Percentiles rank a stretch among this genome's conserved stretches.
Conservation (phyloP, 306 rosid genomes). For the Echinosophora koreensis region DNA sequence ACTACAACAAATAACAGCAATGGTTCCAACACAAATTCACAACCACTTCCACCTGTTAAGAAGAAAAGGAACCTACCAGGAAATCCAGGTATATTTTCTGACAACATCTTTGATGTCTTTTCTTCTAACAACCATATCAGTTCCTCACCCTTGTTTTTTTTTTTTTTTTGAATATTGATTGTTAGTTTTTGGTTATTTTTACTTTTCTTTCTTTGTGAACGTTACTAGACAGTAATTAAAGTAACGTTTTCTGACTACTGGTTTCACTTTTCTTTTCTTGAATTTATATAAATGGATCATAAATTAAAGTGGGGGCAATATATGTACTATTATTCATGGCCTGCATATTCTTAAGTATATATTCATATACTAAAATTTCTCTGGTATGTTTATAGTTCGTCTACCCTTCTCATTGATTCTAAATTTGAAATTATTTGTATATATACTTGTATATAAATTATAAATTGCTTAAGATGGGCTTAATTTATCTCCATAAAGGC, state of each 20-base stretch:
- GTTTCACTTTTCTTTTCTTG: neutral
- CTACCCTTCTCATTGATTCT: slow-evolving; percentile 1
- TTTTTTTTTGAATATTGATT: neutral
- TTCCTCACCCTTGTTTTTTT: neutral
- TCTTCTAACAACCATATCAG: neutral
- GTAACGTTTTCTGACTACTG: neutral
- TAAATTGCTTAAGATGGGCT: no score
- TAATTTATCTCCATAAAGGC: no score
- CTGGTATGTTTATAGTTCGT: neutral
- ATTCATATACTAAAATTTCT: neutral
- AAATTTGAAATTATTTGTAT: neutral
- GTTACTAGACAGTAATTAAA: neutral
- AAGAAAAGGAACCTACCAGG: slow-evolving; percentile 91
- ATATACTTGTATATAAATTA: no score
- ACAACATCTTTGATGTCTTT: slow-evolving; percentile 6
- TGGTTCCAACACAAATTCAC: slow-evolving; percentile 59
- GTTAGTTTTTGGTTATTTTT: no score
- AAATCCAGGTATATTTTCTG: slow-evolving; percentile 72
- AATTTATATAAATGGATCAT: slow-evolving; percentile 32
- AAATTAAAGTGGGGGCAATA: neutral
- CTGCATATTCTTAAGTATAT: slow-evolving; percentile 2
- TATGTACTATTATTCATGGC: neutral
- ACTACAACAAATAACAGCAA: slow-evolving; percentile 54
- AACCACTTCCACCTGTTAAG: slow-evolving; percentile 62
- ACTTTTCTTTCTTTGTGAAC: neutral